A percentile compares a stretch with the other conserved stretches of the same genome.
These are phyloP conservation scores for Heimioporus sp. DNA, from an alignment of 768 basidiomycete species.

Conservation along the genomic window DNA sequence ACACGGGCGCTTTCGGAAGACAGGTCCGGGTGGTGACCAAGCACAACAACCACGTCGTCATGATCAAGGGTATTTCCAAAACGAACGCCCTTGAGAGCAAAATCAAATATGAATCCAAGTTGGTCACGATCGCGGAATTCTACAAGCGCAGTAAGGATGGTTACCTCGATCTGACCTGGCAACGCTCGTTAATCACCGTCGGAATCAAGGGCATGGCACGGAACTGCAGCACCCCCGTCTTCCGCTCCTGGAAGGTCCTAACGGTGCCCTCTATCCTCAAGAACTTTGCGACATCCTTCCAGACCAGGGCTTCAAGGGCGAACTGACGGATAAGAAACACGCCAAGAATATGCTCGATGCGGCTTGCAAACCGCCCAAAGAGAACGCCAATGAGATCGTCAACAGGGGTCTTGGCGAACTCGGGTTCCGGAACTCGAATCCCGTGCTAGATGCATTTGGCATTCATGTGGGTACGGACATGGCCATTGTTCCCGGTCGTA, in stretches of 20 bases:
- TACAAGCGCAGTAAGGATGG: slow-evolving; percentile 39
- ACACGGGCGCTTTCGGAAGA: slow-evolving; percentile 52
- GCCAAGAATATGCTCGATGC: slow-evolving; percentile 46
- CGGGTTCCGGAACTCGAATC: slow-evolving; percentile 35
- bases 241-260: slow-evolving; percentile 39
- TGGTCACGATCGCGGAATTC: slow-evolving; percentile 44
- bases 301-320: slow-evolving; percentile 44
- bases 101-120: slow-evolving; percentile 37
- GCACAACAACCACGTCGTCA: slow-evolving; percentile 62
- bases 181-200: not conserved
- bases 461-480: slow-evolving; percentile 44
- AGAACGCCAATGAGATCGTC: slow-evolving; percentile 44
- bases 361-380: slow-evolving; percentile 46
- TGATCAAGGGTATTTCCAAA: slow-evolving; percentile 56
- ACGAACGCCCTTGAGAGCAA: slow-evolving; percentile 36
- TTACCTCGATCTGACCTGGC: not conserved
- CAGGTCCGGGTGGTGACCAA: slow-evolving; percentile 64
- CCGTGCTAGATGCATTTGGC: slow-evolving; percentile 41
- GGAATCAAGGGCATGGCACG: slow-evolving; percentile 38
- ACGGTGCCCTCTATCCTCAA: slow-evolving; percentile 39
- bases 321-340: slow-evolving; percentile 41
- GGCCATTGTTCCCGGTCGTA: slow-evolving; percentile 53
- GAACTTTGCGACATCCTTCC: slow-evolving; percentile 48
- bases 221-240: slow-evolving; percentile 34
- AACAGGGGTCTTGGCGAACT: slow-evolving; percentile 40